Evolutionary conservation across 2,329 filamentous ascomycete species (phyloP).

Genomic region (Colletotrichum paranaense): DNA sequence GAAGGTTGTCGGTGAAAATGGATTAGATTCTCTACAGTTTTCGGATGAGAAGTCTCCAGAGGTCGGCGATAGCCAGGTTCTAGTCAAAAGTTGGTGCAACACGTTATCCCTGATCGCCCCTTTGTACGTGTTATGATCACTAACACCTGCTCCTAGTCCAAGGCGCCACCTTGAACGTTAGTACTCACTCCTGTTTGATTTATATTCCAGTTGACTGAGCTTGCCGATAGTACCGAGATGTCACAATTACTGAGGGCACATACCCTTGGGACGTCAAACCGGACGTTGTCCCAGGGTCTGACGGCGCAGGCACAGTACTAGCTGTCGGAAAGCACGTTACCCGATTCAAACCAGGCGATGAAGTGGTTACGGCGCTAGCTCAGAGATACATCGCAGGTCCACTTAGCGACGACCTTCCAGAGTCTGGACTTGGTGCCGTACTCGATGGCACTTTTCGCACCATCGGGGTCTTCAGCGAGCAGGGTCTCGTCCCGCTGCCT

Average conservation of each 20-base stretch:
- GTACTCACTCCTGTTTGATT: not conserved
- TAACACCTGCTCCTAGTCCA: slow-evolving; percentile 44
- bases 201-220: not conserved
- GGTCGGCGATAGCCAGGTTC: slow-evolving; percentile 27
- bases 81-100: slow-evolving; percentile 42
- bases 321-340: slow-evolving; percentile 59
- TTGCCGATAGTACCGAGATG: slow-evolving; percentile 23
- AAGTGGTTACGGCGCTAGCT: slow-evolving; percentile 52
- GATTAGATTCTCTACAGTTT: slow-evolving; percentile 13
- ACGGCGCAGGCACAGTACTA: slow-evolving; percentile 63
- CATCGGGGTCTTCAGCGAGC: slow-evolving; percentile 48
- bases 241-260: slow-evolving; percentile 44
- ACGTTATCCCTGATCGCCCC: slow-evolving; percentile 59
- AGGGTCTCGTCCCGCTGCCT: slow-evolving; percentile 72
- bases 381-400: slow-evolving; percentile 49
- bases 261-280: slow-evolving; percentile 41
- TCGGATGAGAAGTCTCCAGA: slow-evolving; percentile 8
- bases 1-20: slow-evolving; percentile 14
- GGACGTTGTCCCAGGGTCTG: slow-evolving; percentile 51
- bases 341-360: slow-evolving; percentile 62
- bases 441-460: slow-evolving; percentile 46
- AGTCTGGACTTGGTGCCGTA: slow-evolving; percentile 49
- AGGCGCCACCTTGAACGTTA: slow-evolving; percentile 23
- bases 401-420: slow-evolving; percentile 45
- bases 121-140: slow-evolving; percentile 52